Base-by-base conservation (phyloP, 805 yeast species). In the Cyberlindnera xishuangbannaensis region DNA sequence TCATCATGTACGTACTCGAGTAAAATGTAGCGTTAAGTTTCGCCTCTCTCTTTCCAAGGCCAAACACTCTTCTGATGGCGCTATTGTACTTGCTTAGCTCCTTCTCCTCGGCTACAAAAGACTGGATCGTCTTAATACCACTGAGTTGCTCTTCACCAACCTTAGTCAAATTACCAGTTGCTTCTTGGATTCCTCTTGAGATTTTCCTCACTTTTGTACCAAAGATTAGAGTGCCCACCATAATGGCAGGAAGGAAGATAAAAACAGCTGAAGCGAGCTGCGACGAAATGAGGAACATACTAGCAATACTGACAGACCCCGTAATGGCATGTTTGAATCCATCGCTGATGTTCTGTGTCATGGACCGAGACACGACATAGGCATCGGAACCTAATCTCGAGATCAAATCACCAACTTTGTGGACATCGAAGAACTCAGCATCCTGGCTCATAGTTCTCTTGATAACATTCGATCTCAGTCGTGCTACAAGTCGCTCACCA, bases 381-480 rank as follows among this genome's bases (percentile, higher is more conserved):
- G 96, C 83, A 56, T 92, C 98, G 26, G 84, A 81, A 12, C 95
- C 83, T 32, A 90, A 63, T 39, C 98, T 69, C 9, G 96, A 86
- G 27, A 90, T 87, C 51, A 90, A 67, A 54, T 90, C 98, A 25
- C 98, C 98, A 8, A 87, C 87, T 53, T 90, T 82, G 42, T 94
- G 86, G n/a, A 78, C 75, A 53, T 90, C 98, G 60, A 87, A 88
- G 53, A 92, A 90, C 53, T 83, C 88, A 13, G 95, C 81, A 55
- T 90, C 97, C 53, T 90, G 96, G 28, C 77, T 75, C 43, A 92
- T 69, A 13, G 92, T 76, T 41, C 77, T 82, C 51, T 76, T 75
- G 55, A 87, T 81, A 25, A 88, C 76, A 34, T 79, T 69, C 11
- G 92, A 67, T 47, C 98, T 71, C 36, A 92, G 61, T 39, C 90